Evolutionary conservation across 805 yeast species (phyloP).

Genomic region (Hanseniaspora nectarophila): DNA sequence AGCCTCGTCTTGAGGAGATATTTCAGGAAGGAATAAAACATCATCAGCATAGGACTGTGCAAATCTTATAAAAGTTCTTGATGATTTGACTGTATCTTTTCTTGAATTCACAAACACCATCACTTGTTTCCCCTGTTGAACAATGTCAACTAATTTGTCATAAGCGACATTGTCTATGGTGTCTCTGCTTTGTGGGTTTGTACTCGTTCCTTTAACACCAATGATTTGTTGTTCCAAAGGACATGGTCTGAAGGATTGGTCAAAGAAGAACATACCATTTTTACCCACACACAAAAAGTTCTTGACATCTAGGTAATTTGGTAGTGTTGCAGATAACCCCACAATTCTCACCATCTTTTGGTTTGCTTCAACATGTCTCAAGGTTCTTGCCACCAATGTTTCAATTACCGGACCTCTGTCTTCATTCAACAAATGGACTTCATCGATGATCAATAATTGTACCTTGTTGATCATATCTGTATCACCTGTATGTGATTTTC

Average conservation of each 20-base stretch:
- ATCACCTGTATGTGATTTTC: constrained; percentile 75
- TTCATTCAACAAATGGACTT: constrained; percentile 91
- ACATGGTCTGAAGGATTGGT: constrained; percentile 83
- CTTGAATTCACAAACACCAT: constrained; percentile 96
- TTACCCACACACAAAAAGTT: constrained; percentile 88
- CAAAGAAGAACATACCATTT: constrained; percentile 89
- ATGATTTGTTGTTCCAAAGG: constrained; percentile 79
- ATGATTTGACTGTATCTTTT: constrained; percentile 80
- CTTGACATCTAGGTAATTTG: constrained; percentile 85
- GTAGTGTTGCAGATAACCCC: constrained; percentile 87
- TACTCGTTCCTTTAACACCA: constrained; percentile 81
- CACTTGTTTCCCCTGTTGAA: constrained; percentile 67
- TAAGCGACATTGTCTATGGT: constrained; percentile 66
- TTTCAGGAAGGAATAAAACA: constrained; percentile 32
- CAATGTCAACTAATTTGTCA: constrained; percentile 57
- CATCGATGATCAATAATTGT: constrained; percentile 80
- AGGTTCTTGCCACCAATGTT: constrained; percentile 84
- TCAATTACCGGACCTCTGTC: constrained; percentile 97
- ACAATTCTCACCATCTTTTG: constrained; percentile 90
- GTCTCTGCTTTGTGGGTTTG: constrained; percentile 54
- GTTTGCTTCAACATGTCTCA: constrained; percentile 86
- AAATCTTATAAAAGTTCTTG: constrained; percentile 55
- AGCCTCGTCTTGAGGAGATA: constrained; percentile 11
- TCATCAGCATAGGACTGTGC: constrained; percentile 50
- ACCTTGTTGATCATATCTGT: constrained; percentile 74